Evolutionary conservation across 768 basidiomycete species (phyloP), one percentile per base, ranked within the genome.

Genomic region (Boletus barrowsii): DNA sequence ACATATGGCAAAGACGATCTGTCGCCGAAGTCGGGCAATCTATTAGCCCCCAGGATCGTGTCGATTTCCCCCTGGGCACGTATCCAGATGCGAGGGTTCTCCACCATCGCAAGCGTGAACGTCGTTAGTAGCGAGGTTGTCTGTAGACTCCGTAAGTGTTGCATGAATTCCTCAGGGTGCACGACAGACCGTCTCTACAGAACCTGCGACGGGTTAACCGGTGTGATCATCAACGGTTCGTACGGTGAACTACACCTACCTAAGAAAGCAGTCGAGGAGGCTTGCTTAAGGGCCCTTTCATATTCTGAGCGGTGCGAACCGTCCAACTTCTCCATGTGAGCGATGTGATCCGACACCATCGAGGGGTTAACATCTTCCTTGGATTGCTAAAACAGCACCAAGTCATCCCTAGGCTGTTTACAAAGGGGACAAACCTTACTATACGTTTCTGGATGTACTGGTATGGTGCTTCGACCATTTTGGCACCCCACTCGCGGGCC

Each of bases 121-220:
- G 47, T 33, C 35, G 40, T 33, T 2, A 61, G 14, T 10, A 26
- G 0, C 0, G 51, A 43, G 3, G 47, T 53, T n/a, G 58, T 53
- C 57, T 55, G 42, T 45, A 22, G n/a, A 18, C 8, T 33, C 4
- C 4, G 13, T 62, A 3, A 58, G 51, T 33, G 4, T 30, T 22
- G 3, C 8, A 20, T 42, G 20, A 29, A 24, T 44, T 24, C 32
- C 15, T 14, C 13, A 15, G 49, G 13, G 29, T 0, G 24, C 24
- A 42, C 1, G 29, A 57, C 60, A 44, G 9, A 62, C 61, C 37
- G 60, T 58, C 40, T 61, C 60, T 20, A 61, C 54, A 24, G 60
- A 43, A 29, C 20, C 58, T 61, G 47, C 7, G n/a, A 37, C 1
- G 10, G 4, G 18, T 6, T 20, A 24, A 14, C 54, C 17, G 53